Conservation (phyloP, 371 early-diverging fungal genomes). For the Haplosporangium sp. region DNA sequence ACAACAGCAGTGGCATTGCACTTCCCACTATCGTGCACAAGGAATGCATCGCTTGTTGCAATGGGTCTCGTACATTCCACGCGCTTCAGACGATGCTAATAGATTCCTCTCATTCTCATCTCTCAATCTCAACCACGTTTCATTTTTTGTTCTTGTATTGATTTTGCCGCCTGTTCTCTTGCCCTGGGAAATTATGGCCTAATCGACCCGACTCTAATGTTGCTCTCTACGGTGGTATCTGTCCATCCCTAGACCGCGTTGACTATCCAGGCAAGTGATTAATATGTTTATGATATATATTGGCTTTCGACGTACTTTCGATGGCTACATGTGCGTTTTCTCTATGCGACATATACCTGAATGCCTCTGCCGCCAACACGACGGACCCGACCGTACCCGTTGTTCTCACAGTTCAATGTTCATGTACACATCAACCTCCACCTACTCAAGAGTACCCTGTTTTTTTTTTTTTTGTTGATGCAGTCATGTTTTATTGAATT, state of each 20-base stretch:
- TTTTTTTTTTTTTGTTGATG: slow-evolving; percentile 1
- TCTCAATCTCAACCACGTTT: too few relatives aligned
- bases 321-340: background rate
- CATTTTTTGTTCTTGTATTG: too few relatives aligned
- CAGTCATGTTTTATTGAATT: background rate
- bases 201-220: background rate
- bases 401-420: background rate
- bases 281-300: background rate
- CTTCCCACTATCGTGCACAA: too few relatives aligned
- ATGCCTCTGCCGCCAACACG: too few relatives aligned
- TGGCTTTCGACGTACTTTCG: background rate
- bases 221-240: too few relatives aligned
- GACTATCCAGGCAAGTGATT: slow-evolving; percentile 47
- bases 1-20: too few relatives aligned
- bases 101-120: too few relatives aligned
- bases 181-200: too few relatives aligned
- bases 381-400: too few relatives aligned
- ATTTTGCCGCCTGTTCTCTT: background rate
- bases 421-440: background rate
- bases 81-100: too few relatives aligned
- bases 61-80: too few relatives aligned
- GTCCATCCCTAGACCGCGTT: slow-evolving; percentile 34
- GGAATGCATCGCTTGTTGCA: too few relatives aligned
- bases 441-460: background rate
- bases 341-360: background rate